phyloP scores from a whole-genome alignment of 2,329 filamentous ascomycete species.

The Verticillium albo-atrum region DNA sequence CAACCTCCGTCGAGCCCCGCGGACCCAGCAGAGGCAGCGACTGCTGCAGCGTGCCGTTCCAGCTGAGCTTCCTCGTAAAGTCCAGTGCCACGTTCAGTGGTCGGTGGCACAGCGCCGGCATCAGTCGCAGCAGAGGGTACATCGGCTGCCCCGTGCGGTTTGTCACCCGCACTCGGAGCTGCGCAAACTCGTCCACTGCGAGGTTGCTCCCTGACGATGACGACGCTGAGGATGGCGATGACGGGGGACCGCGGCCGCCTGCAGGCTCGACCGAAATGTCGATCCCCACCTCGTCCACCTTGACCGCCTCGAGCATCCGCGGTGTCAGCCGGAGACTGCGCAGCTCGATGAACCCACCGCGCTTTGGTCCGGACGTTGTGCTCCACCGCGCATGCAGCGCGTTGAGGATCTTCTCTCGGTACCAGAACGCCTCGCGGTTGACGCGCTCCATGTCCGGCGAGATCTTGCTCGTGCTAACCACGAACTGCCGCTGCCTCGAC shows the following conservation, averaged over 20 bases:
- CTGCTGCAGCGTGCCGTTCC: slow-evolving; percentile 81
- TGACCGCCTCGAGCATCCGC: slow-evolving; percentile 79
- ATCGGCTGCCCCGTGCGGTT: slow-evolving; percentile 70
- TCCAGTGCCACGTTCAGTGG: slow-evolving; percentile 71
- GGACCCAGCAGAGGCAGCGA: slow-evolving; percentile 59
- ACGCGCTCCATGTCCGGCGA: slow-evolving; percentile 75
- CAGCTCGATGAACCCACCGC: slow-evolving; percentile 69
- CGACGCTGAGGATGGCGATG: too few species aligned
- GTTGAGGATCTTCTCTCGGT: slow-evolving; percentile 74
- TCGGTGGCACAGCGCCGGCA: slow-evolving; percentile 72
- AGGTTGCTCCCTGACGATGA: too few species aligned
- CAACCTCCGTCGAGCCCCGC: slow-evolving; percentile 54
- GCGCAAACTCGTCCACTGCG: slow-evolving; percentile 59
- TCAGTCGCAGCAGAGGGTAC: slow-evolving; percentile 67
- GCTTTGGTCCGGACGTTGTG: slow-evolving; percentile 43
- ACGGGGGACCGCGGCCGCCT: too few species aligned
- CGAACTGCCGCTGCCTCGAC: slow-evolving; percentile 83
- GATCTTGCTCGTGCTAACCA: slow-evolving; percentile 76
- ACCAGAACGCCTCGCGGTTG: slow-evolving; percentile 86
- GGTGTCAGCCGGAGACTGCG: slow-evolving; percentile 68
- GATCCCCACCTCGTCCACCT: slow-evolving; percentile 72
- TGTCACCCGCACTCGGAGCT: slow-evolving; percentile 63
- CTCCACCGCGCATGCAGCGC: slow-evolving; percentile 69
- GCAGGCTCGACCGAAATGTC: slow-evolving; percentile 51
- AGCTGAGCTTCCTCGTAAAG: slow-evolving; percentile 74